These are phyloP conservation scores for Diaporthe sp. DNA, from an alignment of 2,329 filamentous ascomycete species.

Conservation along the genomic window DNA sequence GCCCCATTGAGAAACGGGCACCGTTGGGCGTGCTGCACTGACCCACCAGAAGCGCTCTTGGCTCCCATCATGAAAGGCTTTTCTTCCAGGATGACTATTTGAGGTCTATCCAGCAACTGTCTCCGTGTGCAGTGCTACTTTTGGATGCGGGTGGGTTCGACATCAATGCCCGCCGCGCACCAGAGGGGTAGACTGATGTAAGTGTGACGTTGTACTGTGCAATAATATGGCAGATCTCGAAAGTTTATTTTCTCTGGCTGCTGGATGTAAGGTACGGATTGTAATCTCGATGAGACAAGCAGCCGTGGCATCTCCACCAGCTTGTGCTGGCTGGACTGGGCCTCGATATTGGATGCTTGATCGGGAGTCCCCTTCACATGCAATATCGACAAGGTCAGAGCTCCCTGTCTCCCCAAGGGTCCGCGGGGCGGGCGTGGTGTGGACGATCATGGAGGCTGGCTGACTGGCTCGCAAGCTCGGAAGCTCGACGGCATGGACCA, in stretches of 20 bases:
- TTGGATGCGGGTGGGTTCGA: neutral
- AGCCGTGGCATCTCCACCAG: constrained; percentile 16
- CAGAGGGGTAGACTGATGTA: neutral
- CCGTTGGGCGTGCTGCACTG: neutral
- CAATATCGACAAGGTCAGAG: neutral
- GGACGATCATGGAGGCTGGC: neutral
- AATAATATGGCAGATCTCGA: constrained; percentile 12
- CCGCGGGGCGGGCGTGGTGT: neutral
- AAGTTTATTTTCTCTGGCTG: constrained; percentile 19
- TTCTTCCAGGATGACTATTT: neutral
- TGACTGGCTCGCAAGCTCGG: neutral
- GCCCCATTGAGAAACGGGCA: neutral
- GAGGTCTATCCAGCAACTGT: neutral
- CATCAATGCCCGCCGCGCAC: neutral
- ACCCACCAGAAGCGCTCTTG: constrained; percentile 6
- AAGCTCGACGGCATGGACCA: neutral
- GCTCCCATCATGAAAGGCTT: neutral
- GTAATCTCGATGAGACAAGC: constrained; percentile 25
- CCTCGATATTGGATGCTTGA: neutral
- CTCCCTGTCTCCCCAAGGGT: constrained; percentile 7
- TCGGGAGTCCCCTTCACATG: constrained; percentile 3
- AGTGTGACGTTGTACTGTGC: constrained; percentile 22
- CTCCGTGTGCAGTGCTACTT: neutral
- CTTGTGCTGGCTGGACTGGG: neutral
- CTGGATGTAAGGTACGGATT: constrained; percentile 27